phyloP scores from a whole-genome alignment of 2,329 filamentous ascomycete species.

The Purpureocillium lavendulum region DNA sequence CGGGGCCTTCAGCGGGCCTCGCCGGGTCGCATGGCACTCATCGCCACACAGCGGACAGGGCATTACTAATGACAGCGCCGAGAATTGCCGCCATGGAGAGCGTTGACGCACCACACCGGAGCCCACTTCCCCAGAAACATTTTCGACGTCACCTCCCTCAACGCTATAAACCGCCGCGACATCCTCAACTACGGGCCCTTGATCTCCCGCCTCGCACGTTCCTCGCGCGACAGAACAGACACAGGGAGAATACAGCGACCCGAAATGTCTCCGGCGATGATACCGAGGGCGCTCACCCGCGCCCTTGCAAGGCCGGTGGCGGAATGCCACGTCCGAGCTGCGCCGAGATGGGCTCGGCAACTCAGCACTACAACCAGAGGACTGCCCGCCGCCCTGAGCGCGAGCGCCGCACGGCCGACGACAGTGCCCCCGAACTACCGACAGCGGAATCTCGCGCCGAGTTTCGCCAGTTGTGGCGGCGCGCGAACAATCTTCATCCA shows the following conservation, averaged over 20 bases:
- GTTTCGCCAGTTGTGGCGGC: conserved; percentile 16
- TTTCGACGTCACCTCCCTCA: background rate
- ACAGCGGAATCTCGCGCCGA: background rate
- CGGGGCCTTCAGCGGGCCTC: conserved; percentile 1
- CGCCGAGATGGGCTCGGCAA: conserved; percentile 17
- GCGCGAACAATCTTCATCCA: conserved; percentile 91
- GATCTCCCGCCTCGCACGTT: too few species aligned
- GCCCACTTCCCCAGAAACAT: background rate
- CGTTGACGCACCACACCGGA: too few species aligned
- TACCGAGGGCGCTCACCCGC: conserved; percentile 14
- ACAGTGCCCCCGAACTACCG: background rate
- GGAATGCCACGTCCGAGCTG: conserved; percentile 9
- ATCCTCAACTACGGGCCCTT: too few species aligned
- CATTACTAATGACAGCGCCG: conserved; percentile 22
- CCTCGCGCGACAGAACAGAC: too few species aligned
- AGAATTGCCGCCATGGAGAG: background rate
- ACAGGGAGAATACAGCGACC: background rate
- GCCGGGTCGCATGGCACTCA: too few species aligned
- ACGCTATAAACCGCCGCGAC: background rate
- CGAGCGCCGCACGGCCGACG: conserved; percentile 9
- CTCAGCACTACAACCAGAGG: conserved; percentile 15
- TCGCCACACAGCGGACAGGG: too few species aligned
- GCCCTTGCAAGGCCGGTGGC: conserved; percentile 13
- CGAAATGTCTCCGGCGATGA: conserved; percentile 16
- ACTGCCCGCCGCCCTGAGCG: conserved; percentile 9